Evolutionary conservation across 1,284 basidiomycete species (phyloP).

Genomic region (Ceratobasidium sp.): DNA sequence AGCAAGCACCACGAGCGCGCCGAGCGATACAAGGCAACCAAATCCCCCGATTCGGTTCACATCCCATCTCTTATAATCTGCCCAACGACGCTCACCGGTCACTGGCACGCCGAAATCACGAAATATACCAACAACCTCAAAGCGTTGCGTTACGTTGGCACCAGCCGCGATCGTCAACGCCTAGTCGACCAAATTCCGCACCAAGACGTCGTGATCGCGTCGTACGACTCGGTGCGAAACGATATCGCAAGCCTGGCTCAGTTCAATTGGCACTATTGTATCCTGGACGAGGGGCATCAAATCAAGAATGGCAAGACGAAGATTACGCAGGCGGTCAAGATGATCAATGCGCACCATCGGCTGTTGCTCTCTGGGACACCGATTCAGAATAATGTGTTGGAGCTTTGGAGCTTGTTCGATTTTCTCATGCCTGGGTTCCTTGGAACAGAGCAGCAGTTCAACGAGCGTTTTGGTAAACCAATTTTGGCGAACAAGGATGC

Average conservation of each 20-base stretch:
- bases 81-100: conserved; percentile 96
- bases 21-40: conserved; percentile 74
- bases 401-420: conserved; percentile 99
- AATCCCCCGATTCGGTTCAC: conserved; percentile 84
- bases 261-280: conserved; percentile 94
- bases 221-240: conserved; percentile 97
- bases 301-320: conserved; percentile 99
- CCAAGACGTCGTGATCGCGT: conserved; percentile 94
- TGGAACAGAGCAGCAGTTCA: conserved; percentile 95
- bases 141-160: conserved; percentile 92
- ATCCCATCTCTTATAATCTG: conserved; percentile 96
- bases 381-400: conserved; percentile 99
- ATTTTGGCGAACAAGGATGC: conserved; percentile 96
- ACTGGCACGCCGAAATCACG: conserved; percentile 98
- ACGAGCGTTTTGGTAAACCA: conserved; percentile 95
- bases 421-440: conserved; percentile 99
- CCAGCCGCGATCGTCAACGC: conserved; percentile 84
- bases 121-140: conserved; percentile 91
- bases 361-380: conserved; percentile 97
- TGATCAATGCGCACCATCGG: conserved; percentile 90
- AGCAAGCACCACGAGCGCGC: conserved; percentile 93
- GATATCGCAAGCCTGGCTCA: conserved; percentile 85
- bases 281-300: conserved; percentile 98
- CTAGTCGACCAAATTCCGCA: conserved; percentile 75
- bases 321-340: conserved; percentile 96